phyloP scores from a whole-genome alignment of 179 eudicot genomes.

The Beta macrorhiza region DNA sequence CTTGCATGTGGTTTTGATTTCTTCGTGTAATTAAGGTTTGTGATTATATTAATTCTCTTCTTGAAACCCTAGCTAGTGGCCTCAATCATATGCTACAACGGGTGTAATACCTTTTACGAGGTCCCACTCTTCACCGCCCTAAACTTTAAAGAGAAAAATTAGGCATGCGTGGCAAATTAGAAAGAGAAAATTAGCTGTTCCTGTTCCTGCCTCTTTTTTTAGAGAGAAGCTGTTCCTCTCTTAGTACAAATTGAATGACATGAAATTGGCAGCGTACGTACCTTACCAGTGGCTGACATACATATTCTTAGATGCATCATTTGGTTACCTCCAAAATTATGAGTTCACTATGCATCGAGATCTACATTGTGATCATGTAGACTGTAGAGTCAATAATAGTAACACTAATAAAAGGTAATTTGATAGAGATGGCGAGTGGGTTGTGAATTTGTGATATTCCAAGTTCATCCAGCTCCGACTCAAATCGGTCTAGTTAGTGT shows the following conservation, averaged over 20 bases:
- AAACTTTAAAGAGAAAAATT: background rate
- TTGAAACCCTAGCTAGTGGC: background rate
- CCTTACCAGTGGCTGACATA: conserved; percentile 14
- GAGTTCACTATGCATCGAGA: conserved; percentile 22
- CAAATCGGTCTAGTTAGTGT: no score
- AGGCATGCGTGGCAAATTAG: conserved; percentile 19
- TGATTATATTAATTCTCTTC: background rate
- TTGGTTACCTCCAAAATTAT: conserved; percentile 19
- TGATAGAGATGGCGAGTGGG: no score
- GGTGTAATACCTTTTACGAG: background rate
- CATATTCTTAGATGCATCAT: conserved; percentile 4
- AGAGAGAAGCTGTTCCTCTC: background rate
- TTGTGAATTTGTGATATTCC: no score
- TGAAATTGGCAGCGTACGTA: background rate
- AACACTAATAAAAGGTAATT: no score
- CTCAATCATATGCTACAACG: conserved; percentile 5
- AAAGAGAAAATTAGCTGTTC: background rate
- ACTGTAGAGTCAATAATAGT: no score
- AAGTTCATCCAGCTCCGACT: no score
- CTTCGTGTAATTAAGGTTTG: conserved; percentile 13
- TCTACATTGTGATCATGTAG: background rate
- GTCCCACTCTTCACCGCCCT: conserved; percentile 29
- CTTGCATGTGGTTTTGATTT: conserved; percentile 5
- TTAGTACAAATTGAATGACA: background rate
- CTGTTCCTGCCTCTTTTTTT: background rate